phyloP scores from a whole-genome alignment of 2,329 filamentous ascomycete species.

The Alternaria tenuissima region DNA sequence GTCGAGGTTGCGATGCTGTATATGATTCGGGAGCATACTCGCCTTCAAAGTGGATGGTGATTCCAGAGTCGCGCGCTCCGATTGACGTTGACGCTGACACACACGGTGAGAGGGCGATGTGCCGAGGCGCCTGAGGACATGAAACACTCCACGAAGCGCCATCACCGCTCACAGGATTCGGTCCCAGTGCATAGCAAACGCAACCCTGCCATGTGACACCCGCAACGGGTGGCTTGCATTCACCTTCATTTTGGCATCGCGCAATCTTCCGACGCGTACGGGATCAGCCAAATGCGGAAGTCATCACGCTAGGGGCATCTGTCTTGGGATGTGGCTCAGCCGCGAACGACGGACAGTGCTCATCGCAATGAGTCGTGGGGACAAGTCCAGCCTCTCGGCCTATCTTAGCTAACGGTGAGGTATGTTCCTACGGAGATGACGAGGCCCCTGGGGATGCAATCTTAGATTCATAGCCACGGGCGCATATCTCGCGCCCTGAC shows the following conservation, averaged over 20 bases:
- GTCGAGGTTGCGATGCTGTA: constrained; percentile 2
- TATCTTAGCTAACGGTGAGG: neutral
- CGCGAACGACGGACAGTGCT: constrained; percentile 16
- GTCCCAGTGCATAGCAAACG: constrained; percentile 4
- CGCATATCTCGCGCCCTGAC: constrained; percentile 5
- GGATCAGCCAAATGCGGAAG: neutral
- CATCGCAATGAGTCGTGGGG: constrained; percentile 8
- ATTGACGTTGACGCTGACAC: neutral
- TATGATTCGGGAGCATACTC: constrained; percentile 1
- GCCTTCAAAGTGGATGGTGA: neutral
- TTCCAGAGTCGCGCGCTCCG: constrained; percentile 5
- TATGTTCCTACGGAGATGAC: constrained; percentile 7
- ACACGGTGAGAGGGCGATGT: neutral
- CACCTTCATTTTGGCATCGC: constrained; percentile 13
- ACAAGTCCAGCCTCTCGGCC: constrained; percentile 11
- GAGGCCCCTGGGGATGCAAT: constrained; percentile 12
- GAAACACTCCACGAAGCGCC: constrained; percentile 7
- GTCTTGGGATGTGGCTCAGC: constrained; percentile 6
- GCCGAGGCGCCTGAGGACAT: constrained; percentile 2
- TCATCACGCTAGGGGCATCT: constrained; percentile 1
- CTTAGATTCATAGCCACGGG: constrained; percentile 1
- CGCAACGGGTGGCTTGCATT: constrained; percentile 27
- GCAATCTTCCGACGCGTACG: constrained; percentile 8
- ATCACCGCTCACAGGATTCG: neutral
- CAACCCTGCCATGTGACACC: constrained; percentile 8